A percentile compares a stretch with the other conserved stretches of the same genome.
phyloP scores from a whole-genome alignment of 2,329 filamentous ascomycete genomes.

The Pseudogymnoascus sp. region DNA sequence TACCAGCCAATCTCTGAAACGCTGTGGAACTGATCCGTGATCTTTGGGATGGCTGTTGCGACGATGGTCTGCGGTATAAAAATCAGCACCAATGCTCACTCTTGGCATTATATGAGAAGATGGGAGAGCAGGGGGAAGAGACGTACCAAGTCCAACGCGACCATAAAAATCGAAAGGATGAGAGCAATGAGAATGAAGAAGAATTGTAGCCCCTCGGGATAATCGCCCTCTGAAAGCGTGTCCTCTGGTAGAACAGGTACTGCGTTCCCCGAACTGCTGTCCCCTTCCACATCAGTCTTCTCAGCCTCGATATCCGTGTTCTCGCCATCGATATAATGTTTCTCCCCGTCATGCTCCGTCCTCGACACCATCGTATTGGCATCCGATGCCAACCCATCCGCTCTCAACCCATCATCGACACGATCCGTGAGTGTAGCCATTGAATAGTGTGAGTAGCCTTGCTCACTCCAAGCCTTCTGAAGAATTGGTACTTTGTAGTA shows the following conservation, averaged over 20 bases:
- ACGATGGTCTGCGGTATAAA: slow-evolving; percentile 39
- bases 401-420: not conserved
- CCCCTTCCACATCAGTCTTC: not conserved
- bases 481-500: too few relatives aligned
- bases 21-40: slow-evolving; percentile 32
- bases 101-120: not conserved
- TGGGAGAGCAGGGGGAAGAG: slow-evolving; percentile 39
- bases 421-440: not conserved
- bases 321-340: not conserved
- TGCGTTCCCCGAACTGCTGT: not conserved
- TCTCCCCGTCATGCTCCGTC: not conserved
- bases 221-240: not conserved
- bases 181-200: not conserved
- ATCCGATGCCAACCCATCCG: not conserved
- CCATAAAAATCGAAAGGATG: slow-evolving; percentile 15
- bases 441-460: not conserved
- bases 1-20: slow-evolving; percentile 27
- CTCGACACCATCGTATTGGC: not conserved
- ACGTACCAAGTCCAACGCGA: slow-evolving; percentile 31
- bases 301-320: not conserved
- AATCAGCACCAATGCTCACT: not conserved
- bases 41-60: slow-evolving; percentile 46
- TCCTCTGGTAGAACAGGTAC: not conserved
- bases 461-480: too few relatives aligned
- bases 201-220: not conserved